These are phyloP conservation scores for Aurinia saxatilis DNA, from an alignment of 345 rosid species.

Conservation along the genomic window DNA sequence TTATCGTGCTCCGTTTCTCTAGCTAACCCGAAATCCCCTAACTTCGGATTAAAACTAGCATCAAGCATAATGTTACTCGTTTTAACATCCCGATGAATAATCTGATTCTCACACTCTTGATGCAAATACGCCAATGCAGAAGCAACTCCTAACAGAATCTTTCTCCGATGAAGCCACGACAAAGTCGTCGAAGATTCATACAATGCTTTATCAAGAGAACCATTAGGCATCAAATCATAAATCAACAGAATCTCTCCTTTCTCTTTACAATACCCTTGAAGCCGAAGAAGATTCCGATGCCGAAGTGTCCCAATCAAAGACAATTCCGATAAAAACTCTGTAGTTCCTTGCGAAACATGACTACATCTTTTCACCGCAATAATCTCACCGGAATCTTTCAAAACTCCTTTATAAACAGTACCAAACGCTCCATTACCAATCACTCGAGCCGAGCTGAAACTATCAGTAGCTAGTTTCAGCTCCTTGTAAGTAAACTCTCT, in stretches of 20 bases:
- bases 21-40: constrained; percentile 94
- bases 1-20: constrained; percentile 82
- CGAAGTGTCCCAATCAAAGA: constrained; percentile 81
- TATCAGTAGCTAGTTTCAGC: constrained; percentile 70
- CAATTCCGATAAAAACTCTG: constrained; percentile 76
- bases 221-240: constrained; percentile 90
- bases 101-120: constrained; percentile 96
- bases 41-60: constrained; percentile 69
- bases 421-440: constrained; percentile 97
- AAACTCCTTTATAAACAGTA: constrained; percentile 78
- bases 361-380: constrained; percentile 92
- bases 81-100: constrained; percentile 89
- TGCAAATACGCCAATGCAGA: constrained; percentile 91
- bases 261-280: constrained; percentile 94
- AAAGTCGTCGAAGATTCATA: constrained; percentile 62
- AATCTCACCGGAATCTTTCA: constrained; percentile 60
- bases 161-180: constrained; percentile 72
- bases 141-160: constrained; percentile 77
- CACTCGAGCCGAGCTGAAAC: constrained; percentile 55
- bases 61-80: constrained; percentile 93
- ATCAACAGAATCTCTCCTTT: constrained; percentile 86
- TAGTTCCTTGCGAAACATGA: constrained; percentile 78
- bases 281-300: constrained; percentile 83
- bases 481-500: constrained; percentile 87
- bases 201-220: constrained; percentile 90